Evolutionary conservation across 495 filamentous ascomycete species (phyloP).

Genomic region (Astrothelium macrocarpum): DNA sequence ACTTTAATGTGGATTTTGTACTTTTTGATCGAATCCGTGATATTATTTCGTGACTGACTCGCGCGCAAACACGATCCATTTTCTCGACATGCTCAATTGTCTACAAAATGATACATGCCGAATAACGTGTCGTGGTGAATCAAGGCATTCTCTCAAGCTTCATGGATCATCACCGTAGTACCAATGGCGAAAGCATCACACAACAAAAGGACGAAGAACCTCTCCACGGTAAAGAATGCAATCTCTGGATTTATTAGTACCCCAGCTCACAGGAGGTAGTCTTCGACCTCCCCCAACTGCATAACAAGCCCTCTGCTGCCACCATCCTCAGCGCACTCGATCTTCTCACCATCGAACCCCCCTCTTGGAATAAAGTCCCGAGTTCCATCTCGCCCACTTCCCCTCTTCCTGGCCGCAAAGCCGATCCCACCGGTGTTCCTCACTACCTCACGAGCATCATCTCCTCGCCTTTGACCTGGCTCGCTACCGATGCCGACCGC

Average conservation of each 20-base stretch:
- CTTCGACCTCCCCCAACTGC: slow-evolving; percentile 40
- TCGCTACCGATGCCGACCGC: slow-evolving; percentile 56
- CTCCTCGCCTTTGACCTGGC: slow-evolving; percentile 63
- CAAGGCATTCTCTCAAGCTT: too few relatives aligned
- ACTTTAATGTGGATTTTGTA: too few relatives aligned
- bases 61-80: too few relatives aligned
- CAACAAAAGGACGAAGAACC: slow-evolving; percentile 3
- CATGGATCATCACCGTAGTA: too few relatives aligned
- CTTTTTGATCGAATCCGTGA: too few relatives aligned
- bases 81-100: too few relatives aligned
- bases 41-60: too few relatives aligned
- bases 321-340: slow-evolving; percentile 30
- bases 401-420: slow-evolving; percentile 11
- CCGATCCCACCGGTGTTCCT: slow-evolving; percentile 31
- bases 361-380: slow-evolving; percentile 33
- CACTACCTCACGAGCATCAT: slow-evolving; percentile 69
- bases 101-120: too few relatives aligned
- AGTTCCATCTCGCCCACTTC: slow-evolving; percentile 7
- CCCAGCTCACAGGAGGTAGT: slow-evolving; percentile 22
- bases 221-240: slow-evolving; percentile 7
- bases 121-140: too few relatives aligned
- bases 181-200: too few relatives aligned
- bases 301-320: slow-evolving; percentile 34
- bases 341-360: slow-evolving; percentile 30
- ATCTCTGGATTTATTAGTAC: not conserved